These are phyloP conservation scores for Rhododendron henanense DNA, from an alignment of 148 eudicot genomes.

Conservation along the genomic window DNA sequence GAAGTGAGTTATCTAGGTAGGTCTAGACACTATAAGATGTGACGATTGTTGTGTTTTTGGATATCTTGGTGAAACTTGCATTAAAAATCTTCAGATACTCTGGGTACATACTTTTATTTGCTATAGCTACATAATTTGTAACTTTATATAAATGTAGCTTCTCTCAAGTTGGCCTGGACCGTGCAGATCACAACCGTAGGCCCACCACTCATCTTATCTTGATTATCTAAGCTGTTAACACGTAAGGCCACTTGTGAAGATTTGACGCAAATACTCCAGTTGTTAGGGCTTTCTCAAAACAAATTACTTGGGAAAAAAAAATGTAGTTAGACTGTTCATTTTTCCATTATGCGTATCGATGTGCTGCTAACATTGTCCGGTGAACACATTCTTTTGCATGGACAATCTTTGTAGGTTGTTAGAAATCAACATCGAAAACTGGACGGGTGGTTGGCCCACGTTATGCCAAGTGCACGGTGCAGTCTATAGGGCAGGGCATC, in stretches of 20 bases:
- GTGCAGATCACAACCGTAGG: background rate
- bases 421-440: background rate
- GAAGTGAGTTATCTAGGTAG: slow-evolving; percentile 6
- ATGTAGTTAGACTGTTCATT: background rate
- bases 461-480: background rate
- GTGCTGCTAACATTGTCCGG: background rate
- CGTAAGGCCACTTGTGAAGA: background rate
- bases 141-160: background rate
- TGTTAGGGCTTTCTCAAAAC: background rate
- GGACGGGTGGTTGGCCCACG: background rate
- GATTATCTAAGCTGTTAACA: background rate
- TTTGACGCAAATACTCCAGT: background rate
- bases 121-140: background rate
- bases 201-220: background rate
- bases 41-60: background rate
- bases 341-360: background rate
- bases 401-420: background rate
- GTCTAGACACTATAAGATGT: background rate
- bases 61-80: background rate
- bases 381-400: background rate
- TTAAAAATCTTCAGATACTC: background rate
- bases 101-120: background rate
- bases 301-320: background rate
- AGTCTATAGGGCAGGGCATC: background rate
- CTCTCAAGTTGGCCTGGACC: background rate